Evolutionary conservation across 192 early-diverging fungal genomes (phyloP).

Genomic region (Linnemannia elongata): DNA sequence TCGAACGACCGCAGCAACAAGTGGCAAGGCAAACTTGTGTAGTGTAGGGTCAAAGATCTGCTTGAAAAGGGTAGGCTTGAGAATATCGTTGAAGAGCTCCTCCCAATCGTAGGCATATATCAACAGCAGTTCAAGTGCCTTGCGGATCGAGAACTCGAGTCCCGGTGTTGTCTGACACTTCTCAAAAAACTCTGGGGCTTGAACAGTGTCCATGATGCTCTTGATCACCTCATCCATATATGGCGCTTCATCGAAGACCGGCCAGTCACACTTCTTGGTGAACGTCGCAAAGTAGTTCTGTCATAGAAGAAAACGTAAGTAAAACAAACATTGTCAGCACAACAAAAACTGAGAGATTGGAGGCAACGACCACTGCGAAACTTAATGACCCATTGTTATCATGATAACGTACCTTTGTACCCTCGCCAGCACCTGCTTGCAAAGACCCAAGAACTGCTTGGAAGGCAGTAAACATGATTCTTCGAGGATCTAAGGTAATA

Average conservation of each 20-base stretch:
- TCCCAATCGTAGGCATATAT: conserved; percentile 37
- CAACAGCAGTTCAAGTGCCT: conserved; percentile 39
- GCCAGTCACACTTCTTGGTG: conserved; percentile 28
- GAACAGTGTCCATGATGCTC: conserved; percentile 20
- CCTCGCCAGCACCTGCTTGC: conserved; percentile 15
- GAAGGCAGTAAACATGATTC: conserved; percentile 12
- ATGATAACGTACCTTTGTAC: neutral
- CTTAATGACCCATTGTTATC: neutral
- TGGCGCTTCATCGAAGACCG: conserved; percentile 20
- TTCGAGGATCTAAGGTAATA: conserved; percentile 11
- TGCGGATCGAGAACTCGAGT: conserved; percentile 19
- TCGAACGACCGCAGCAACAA: conserved; percentile 24
- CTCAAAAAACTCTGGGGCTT: conserved; percentile 9
- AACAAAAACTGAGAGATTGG: neutral
- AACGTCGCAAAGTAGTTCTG: conserved; percentile 17
- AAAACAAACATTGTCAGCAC: neutral
- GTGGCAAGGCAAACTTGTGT: conserved; percentile 21
- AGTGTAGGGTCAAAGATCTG: conserved; percentile 26
- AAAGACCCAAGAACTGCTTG: conserved; percentile 28
- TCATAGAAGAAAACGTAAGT: neutral
- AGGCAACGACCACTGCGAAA: neutral
- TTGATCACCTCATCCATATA: conserved; percentile 36
- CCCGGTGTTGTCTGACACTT: conserved; percentile 2
- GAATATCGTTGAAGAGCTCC: conserved; percentile 35
- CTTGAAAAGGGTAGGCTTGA: conserved; percentile 24